phyloP scores from a whole-genome alignment of 208 protist genomes.

The Leishmania turanica region DNA sequence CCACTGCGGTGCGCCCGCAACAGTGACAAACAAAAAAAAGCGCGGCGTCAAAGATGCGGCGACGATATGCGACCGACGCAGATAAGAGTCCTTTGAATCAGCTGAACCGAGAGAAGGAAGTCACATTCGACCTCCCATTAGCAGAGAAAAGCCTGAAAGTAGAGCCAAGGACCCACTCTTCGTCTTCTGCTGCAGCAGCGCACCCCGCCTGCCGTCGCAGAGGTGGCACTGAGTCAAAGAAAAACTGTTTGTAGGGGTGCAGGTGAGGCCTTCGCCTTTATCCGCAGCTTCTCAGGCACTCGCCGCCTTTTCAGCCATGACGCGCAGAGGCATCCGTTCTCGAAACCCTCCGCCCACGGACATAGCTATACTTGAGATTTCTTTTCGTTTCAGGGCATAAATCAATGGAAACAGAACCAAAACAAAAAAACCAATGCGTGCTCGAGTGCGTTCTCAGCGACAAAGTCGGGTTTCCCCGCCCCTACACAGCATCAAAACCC shows the following conservation, averaged over 20 bases:
- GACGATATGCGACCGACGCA: background rate
- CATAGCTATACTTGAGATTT: background rate
- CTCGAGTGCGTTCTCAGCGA: background rate
- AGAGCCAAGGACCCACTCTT: background rate
- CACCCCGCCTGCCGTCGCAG: background rate
- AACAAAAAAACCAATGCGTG: slow-evolving; percentile 18
- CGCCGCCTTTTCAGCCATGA: background rate
- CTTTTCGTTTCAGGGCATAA: background rate
- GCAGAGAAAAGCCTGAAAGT: background rate
- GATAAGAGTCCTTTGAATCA: background rate
- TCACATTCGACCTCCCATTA: background rate
- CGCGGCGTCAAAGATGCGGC: background rate
- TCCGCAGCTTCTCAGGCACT: background rate
- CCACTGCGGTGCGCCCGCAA: background rate
- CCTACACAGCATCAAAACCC: slow-evolving; percentile 12
- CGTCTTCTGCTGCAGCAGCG: background rate
- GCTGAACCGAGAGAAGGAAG: background rate
- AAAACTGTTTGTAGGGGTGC: too few relatives aligned
- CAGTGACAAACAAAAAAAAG: background rate
- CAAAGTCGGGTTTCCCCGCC: slow-evolving; percentile 10
- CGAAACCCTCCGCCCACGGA: background rate
- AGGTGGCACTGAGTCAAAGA: background rate
- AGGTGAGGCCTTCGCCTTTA: background rate
- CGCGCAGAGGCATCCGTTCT: background rate
- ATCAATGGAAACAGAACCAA: background rate